These are phyloP conservation scores for Agrocybe praecox DNA, from an alignment of 768 basidiomycete genomes.

Conservation along the genomic window DNA sequence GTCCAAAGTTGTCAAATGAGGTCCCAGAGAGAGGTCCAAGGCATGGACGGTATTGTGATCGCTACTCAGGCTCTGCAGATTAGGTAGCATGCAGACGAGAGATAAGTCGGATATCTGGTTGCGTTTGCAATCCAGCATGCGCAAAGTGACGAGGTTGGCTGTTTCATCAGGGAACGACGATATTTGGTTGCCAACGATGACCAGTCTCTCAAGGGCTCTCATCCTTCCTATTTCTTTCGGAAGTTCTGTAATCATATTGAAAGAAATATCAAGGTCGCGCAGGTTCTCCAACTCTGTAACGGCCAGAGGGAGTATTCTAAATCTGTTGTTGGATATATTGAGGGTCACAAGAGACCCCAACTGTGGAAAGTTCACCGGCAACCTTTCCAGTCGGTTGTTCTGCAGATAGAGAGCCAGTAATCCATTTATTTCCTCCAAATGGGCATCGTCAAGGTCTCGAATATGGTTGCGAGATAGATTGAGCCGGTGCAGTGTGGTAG, in stretches of 20 bases:
- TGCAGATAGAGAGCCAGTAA: constrained; percentile 74
- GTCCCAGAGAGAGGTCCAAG: constrained; percentile 77
- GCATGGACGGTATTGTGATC: constrained; percentile 85
- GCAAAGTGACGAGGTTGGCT: constrained; percentile 56
- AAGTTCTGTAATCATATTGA: constrained; percentile 84
- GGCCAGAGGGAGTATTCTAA: constrained; percentile 71
- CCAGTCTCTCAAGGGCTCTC: constrained; percentile 65
- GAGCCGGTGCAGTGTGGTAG: constrained; percentile 71
- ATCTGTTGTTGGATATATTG: constrained; percentile 97
- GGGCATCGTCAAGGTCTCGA: constrained; percentile 84
- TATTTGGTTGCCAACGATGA: constrained; percentile 87
- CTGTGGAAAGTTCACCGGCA: constrained; percentile 85
- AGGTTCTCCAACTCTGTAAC: constrained; percentile 76
- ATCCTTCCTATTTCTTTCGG: constrained; percentile 81
- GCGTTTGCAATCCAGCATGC: constrained; percentile 79
- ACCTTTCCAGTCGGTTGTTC: constrained; percentile 88
- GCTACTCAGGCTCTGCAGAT: constrained; percentile 66
- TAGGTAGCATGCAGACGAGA: constrained; percentile 67
- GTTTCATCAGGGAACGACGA: constrained; percentile 68
- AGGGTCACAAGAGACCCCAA: constrained; percentile 72
- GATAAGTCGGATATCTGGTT: constrained; percentile 82
- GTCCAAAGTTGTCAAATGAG: constrained; percentile 64
- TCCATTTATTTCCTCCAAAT: constrained; percentile 72
- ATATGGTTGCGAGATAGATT: constrained; percentile 94
- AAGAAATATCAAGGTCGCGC: constrained; percentile 89